These are phyloP conservation scores for Beauveria rudraprayagi DNA, from an alignment of 2,329 filamentous ascomycete genomes.

Conservation along the genomic window DNA sequence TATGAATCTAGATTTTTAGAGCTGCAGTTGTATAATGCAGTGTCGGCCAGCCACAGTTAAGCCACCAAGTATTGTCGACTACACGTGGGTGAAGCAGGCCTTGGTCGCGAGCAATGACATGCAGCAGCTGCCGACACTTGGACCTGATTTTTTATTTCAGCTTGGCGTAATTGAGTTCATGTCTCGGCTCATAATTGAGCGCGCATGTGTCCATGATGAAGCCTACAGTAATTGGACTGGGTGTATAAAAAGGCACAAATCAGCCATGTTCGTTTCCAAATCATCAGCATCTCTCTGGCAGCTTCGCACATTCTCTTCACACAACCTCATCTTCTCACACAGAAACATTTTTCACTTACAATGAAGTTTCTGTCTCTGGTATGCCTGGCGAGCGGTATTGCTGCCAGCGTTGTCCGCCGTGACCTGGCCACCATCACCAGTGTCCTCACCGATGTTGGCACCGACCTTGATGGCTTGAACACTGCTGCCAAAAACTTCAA, in stretches of 20 bases:
- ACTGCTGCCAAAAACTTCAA: constrained; percentile 19
- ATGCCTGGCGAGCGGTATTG: not conserved
- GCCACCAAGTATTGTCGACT: not conserved
- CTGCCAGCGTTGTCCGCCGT: constrained; percentile 11
- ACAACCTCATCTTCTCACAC: not conserved
- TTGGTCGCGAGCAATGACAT: not conserved
- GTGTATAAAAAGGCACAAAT: not conserved
- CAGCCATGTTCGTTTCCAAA: not conserved
- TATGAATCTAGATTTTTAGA: not conserved
- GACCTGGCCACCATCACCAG: constrained; percentile 12
- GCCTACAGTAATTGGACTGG: not conserved
- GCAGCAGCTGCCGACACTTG: not conserved
- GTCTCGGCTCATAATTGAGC: not conserved
- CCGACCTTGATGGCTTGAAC: constrained; percentile 16
- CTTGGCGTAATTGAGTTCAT: not conserved
- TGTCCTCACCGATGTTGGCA: constrained; percentile 11
- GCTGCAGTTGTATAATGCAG: not conserved
- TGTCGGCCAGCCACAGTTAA: not conserved
- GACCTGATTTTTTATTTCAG: not conserved
- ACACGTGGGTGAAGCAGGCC: not conserved
- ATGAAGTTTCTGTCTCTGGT: constrained; percentile 6
- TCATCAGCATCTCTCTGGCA: not conserved
- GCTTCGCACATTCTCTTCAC: not conserved
- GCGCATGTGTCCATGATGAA: not conserved
- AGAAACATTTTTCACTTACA: not conserved